Evolutionary conservation across 2,329 filamentous ascomycete species (phyloP), one percentile per base, ranked within the genome.

Genomic region (Coniochaeta ligniaria): DNA sequence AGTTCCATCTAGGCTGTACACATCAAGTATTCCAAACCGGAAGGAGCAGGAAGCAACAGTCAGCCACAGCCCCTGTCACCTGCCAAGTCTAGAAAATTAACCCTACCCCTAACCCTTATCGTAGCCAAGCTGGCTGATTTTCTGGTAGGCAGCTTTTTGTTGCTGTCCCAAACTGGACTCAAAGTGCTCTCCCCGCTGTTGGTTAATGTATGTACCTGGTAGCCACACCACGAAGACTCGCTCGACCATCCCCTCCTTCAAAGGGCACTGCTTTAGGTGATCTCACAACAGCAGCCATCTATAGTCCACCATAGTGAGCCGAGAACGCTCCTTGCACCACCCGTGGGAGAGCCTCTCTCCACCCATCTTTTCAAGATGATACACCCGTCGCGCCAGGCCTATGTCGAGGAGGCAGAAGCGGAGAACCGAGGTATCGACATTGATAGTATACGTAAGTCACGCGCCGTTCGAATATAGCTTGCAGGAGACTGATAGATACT

Each of bases 321-420:
- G 5, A 11, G 12, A 22, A 24, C 14, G 17, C 50, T 35, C 31
- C 6, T 55, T 55, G 17, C 17, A 33, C 2, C 50, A 55, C 26
- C 31, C 2, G 54, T 22, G 31, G 31, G 14, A 57, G 54, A 22
- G 17, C 24, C 4, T 38, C 26, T n/a, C 16, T 38, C 4, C n/a
- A 7, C 14, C 31, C 31, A 12, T 22, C 3, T 36, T 9, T 5
- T 38, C 54, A 79, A 69, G 65, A 86, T 83, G 78, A 86, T 96
- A 79, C 94, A 97, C 79, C 94, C 94, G 61, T 87, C 94, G 73
- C 86, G 95, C 66, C 89, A 94, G 76, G 94, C 94, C 47, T 97
- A 96, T 75, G 92, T 98, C 65, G 94, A 98, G 81, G 94, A 97
- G 71, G 87, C 79, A 50, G 80, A 66, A 71, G 67, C 58, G 57